Evolutionary conservation across 169 alveolate species (phyloP).

Genomic region (Cryptosporidium muris): DNA sequence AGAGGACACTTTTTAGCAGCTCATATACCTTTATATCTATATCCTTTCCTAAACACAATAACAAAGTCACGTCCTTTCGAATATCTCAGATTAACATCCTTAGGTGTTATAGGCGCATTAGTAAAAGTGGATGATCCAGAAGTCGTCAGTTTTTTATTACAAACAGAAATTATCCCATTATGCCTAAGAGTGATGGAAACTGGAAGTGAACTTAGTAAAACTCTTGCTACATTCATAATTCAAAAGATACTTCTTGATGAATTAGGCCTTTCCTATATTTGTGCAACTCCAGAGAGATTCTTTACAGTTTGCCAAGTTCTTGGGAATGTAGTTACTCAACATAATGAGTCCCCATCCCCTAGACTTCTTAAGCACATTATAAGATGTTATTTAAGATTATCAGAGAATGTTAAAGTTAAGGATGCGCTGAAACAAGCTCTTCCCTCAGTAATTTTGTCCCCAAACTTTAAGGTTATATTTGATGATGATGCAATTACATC

Average conservation of each 20-base stretch:
- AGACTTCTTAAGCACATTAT: slow-evolving; percentile 94
- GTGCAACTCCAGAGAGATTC: slow-evolving; percentile 98
- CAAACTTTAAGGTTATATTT: slow-evolving; percentile 49
- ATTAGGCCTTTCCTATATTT: slow-evolving; percentile 92
- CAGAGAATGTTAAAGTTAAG: slow-evolving; percentile 93
- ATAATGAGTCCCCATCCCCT: slow-evolving; percentile 88
- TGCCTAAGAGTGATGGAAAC: slow-evolving; percentile 99
- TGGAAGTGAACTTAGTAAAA: slow-evolving; percentile 96
- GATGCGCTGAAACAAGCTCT: slow-evolving; percentile 84
- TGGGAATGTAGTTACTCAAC: slow-evolving; percentile 90
- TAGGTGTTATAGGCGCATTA: slow-evolving; percentile 99
- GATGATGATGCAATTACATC: slow-evolving; percentile 58
- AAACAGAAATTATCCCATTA: slow-evolving; percentile 96
- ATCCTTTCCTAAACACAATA: slow-evolving; percentile 96
- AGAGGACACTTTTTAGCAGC: slow-evolving; percentile 94
- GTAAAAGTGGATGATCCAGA: slow-evolving; percentile 98
- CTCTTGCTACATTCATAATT: slow-evolving; percentile 98
- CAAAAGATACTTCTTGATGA: slow-evolving; percentile 97
- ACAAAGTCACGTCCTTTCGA: slow-evolving; percentile 96
- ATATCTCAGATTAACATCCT: slow-evolving; percentile 95
- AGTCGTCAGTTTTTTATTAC: slow-evolving; percentile 93
- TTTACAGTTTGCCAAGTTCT: slow-evolving; percentile 95
- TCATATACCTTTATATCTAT: slow-evolving; percentile 96
- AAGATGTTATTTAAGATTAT: slow-evolving; percentile 95
- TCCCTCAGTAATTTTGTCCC: slow-evolving; percentile 47